These are phyloP conservation scores for Phellinidium pouzarii DNA, from an alignment of 1,284 basidiomycete species.

Conservation along the genomic window DNA sequence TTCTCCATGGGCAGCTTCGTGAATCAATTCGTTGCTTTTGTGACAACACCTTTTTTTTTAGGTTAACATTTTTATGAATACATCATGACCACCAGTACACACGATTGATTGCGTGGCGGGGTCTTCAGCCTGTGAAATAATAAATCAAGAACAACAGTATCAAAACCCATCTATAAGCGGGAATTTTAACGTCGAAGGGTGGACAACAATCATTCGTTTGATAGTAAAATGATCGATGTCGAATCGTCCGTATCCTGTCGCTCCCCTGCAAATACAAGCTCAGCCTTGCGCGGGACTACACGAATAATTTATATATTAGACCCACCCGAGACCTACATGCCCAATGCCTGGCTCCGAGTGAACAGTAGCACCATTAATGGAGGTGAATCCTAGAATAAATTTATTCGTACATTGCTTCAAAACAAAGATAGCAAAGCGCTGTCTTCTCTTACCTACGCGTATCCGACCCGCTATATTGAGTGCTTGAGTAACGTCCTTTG, in stretches of 20 bases:
- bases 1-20: too few relatives aligned
- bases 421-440: not conserved
- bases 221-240: constrained; percentile 46
- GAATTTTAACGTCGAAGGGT: constrained; percentile 29
- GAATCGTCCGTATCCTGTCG: constrained; percentile 48
- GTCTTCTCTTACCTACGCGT: constrained; percentile 34
- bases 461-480: constrained; percentile 44
- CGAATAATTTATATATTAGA: constrained; percentile 11
- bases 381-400: constrained; percentile 32
- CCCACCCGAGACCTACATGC: constrained; percentile 28
- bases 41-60: too few relatives aligned
- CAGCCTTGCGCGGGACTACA: not conserved
- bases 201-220: constrained; percentile 35
- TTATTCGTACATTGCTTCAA: not conserved
- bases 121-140: too few relatives aligned
- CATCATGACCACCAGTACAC: not conserved
- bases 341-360: constrained; percentile 24
- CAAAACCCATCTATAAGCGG: constrained; percentile 16
- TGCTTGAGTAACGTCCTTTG: constrained; percentile 40
- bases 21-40: too few relatives aligned
- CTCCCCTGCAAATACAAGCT: constrained; percentile 30
- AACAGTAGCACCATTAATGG: constrained; percentile 33
- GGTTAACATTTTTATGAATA: not conserved
- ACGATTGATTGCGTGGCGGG: not conserved
- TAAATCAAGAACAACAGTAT: too few relatives aligned